Base-by-base conservation (phyloP, 768 basidiomycete genomes). In the Leccinum subtestaceum region DNA sequence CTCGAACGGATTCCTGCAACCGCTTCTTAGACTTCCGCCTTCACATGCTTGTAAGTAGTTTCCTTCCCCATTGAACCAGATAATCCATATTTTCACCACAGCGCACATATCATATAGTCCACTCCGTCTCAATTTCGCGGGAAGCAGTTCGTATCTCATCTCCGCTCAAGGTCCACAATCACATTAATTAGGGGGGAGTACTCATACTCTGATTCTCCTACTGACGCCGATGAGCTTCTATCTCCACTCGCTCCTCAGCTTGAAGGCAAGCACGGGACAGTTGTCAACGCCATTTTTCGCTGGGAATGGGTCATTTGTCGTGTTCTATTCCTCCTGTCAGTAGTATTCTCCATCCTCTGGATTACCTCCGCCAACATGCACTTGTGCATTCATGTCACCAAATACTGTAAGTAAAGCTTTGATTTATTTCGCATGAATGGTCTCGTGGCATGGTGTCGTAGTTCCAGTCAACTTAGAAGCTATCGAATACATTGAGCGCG, bases 301-400 rank as follows among this genome's bases (percentile, higher is more conserved):
- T 57, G 49, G 56, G 48, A 57, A 43, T 61, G 60, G 54, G 29
- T 57, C 15, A 52, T 31, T 31, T 52, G 56, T 12, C 23, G 51
- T 12, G 38, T 45, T 17, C 53, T 59, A 3, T 8, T 49, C 11
- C 47, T 52, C 34, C 8, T 50, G 4, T 48, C 50, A 13, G n/a
- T 38, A 6, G 4, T 58, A 21, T 56, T 64, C 54, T 52, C 59
- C 23, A 17, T 31, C 17, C 40, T 64, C 43, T 64, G 63, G 63
- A 34, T 34, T 5, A 40, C 40, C 4, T 36, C 53, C 11, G 15
- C 12, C 19, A 5, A 45, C 15, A 19, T 17, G 38, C 56, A 29
- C 4, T 32, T 6, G 10, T 54, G 52, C 27, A 38, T 36, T 11
- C 51, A 31, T 46, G 40, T 55, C 38, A 40, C 25, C 11, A 55